A percentile compares a stretch with the other conserved stretches of the same genome.
Evolutionary conservation across 768 basidiomycete genomes (phyloP).

Genomic region (Astraeus odoratus): DNA sequence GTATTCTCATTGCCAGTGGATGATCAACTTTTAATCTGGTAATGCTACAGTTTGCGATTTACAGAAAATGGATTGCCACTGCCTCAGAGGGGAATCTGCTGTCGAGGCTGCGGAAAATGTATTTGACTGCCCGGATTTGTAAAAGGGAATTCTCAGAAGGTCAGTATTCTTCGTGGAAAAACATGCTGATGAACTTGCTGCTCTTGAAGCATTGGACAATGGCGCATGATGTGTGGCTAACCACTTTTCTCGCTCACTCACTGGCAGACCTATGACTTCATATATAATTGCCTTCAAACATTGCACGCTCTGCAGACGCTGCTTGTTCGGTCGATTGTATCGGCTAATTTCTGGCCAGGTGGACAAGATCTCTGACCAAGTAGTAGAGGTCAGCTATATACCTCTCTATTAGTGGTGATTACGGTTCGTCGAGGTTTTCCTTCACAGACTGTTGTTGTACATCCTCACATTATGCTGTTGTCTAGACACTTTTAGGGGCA

Average conservation of each 20-base stretch:
- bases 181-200: slow-evolving; percentile 58
- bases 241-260: too few species aligned
- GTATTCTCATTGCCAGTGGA: too few species aligned
- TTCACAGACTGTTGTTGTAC: slow-evolving; percentile 34
- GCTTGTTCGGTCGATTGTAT: slow-evolving; percentile 40
- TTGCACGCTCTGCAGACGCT: slow-evolving; percentile 46
- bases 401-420: not conserved
- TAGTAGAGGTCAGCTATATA: slow-evolving; percentile 44
- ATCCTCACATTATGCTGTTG: slow-evolving; percentile 12
- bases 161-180: slow-evolving; percentile 59
- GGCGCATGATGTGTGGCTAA: slow-evolving; percentile 31
- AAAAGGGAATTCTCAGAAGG: slow-evolving; percentile 54
- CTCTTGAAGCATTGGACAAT: slow-evolving; percentile 68
- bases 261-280: not conserved
- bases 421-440: not conserved
- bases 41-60: too few species aligned
- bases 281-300: slow-evolving; percentile 30
- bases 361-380: slow-evolving; percentile 75
- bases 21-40: too few species aligned
- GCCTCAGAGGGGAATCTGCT: slow-evolving; percentile 57
- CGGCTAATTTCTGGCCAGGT: slow-evolving; percentile 88
- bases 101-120: slow-evolving; percentile 62
- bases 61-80: slow-evolving; percentile 51
- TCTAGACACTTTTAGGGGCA: slow-evolving; percentile 29
- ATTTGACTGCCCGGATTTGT: slow-evolving; percentile 42